phyloP scores from a whole-genome alignment of 176 grass and related monocot genomes.

The Melocanna baccifera region DNA sequence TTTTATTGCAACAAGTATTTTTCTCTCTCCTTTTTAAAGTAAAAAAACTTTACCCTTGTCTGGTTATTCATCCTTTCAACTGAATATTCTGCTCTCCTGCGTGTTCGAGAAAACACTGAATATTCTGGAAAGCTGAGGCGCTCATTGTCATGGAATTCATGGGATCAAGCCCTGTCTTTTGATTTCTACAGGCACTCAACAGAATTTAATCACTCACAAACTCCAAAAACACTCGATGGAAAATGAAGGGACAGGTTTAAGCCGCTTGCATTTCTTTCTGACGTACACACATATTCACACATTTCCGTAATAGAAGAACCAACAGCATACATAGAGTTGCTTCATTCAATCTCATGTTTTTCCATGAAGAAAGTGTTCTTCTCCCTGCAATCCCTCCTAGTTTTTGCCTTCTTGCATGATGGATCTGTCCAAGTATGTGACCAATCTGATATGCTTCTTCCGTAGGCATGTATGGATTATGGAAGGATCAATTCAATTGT shows the following conservation, averaged over 20 bases:
- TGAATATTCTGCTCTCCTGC: neutral
- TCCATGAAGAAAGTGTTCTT: neutral
- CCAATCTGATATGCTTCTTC: slow-evolving; percentile 34
- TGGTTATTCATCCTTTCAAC: neutral
- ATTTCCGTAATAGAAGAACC: neutral
- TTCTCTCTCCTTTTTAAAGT: too few relatives aligned
- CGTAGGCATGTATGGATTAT: neutral
- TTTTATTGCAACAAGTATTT: too few relatives aligned
- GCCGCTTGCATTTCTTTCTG: neutral
- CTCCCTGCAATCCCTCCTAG: neutral
- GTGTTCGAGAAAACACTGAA: too few relatives aligned
- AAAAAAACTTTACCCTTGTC: neutral
- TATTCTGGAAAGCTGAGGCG: neutral
- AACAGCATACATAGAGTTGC: neutral
- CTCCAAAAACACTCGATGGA: neutral
- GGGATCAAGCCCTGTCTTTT: neutral
- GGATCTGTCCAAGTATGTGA: slow-evolving; percentile 16
- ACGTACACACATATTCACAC: neutral
- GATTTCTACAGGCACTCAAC: neutral
- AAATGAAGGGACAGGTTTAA: neutral
- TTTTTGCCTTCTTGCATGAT: neutral
- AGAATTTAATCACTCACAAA: neutral
- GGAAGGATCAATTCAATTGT: neutral
- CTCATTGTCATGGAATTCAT: neutral
- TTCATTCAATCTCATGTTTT: neutral